Percentiles rank a stretch among this genome's conserved stretches.
These are phyloP conservation scores for Dendrocalamus latiflorus DNA, from an alignment of 202 grass and related monocot species.

Conservation along the genomic window DNA sequence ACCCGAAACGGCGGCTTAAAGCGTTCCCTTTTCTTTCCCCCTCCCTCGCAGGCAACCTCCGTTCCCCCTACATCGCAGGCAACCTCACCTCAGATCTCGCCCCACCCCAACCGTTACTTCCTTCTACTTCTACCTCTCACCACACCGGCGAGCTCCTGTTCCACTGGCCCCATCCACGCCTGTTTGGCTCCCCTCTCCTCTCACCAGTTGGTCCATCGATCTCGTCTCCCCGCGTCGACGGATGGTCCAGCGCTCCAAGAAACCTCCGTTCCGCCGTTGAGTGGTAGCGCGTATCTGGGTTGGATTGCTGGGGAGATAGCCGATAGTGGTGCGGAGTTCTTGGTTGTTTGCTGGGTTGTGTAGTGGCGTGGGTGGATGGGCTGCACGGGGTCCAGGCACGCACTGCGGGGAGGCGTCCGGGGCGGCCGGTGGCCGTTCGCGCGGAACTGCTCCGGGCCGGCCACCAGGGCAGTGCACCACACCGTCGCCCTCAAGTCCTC, in stretches of 20 bases:
- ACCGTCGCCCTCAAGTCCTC: constrained; percentile 66
- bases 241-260: not conserved
- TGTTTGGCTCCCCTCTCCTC: not conserved
- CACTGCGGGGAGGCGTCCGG: constrained; percentile 28
- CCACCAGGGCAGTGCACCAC: constrained; percentile 18
- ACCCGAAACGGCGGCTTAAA: constrained; percentile 39
- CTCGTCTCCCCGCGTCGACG: not conserved
- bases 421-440: constrained; percentile 29
- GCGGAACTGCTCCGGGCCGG: constrained; percentile 41
- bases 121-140: not conserved
- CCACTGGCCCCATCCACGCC: not conserved
- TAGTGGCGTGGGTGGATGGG: constrained; percentile 38
- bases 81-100: constrained; percentile 38
- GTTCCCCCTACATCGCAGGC: not conserved
- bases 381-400: constrained; percentile 77
- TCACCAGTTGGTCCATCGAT: not conserved
- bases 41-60: not conserved
- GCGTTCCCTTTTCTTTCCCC: not conserved
- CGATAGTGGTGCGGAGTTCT: not conserved
- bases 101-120: not conserved
- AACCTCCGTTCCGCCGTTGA: constrained; percentile 1
- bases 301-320: not conserved
- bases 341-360: not conserved
- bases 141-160: constrained; percentile 15
- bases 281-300: not conserved